These are phyloP conservation scores for Comarum palustre DNA, from an alignment of 306 rosid genomes.

Conservation along the genomic window DNA sequence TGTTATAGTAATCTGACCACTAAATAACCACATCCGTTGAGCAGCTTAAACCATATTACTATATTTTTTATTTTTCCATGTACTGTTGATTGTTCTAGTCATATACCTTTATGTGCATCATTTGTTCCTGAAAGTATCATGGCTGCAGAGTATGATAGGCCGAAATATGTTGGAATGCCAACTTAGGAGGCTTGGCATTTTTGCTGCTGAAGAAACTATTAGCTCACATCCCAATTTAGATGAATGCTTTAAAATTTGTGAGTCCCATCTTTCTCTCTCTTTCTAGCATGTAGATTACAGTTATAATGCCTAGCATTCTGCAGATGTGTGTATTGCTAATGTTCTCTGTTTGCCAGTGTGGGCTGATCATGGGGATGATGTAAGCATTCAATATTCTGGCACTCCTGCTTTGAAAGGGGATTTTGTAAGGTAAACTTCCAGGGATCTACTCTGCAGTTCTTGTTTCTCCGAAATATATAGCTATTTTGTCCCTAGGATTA, in stretches of 20 bases:
- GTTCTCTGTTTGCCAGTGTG: conserved; percentile 60
- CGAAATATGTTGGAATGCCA: conserved; percentile 83
- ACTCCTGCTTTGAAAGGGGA: conserved; percentile 97
- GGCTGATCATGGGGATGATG: conserved; percentile 99
- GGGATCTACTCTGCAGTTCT: conserved; percentile 21
- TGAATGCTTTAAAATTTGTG: conserved; percentile 73
- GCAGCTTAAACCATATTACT: background rate
- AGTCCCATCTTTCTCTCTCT: conserved; percentile 25
- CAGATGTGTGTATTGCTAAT: conserved; percentile 6
- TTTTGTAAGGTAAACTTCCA: conserved; percentile 68
- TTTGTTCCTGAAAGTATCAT: conserved; percentile 19
- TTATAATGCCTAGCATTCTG: background rate
- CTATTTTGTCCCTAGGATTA: background rate
- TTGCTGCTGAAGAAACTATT: conserved; percentile 94
- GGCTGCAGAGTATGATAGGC: conserved; percentile 90
- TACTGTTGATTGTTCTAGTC: background rate
- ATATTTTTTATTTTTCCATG: background rate
- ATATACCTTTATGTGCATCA: background rate
- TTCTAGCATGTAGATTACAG: background rate
- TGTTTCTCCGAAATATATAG: background rate
- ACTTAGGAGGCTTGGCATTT: conserved; percentile 89
- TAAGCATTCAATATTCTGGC: conserved; percentile 90
- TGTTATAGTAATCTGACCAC: background rate
- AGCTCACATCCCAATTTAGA: conserved; percentile 88
- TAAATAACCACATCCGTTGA: background rate